A percentile compares a stretch with the other conserved stretches of the same genome.
These are phyloP conservation scores for Anthracocystis walkeri DNA, from an alignment of 1,284 basidiomycete species.

Conservation along the genomic window DNA sequence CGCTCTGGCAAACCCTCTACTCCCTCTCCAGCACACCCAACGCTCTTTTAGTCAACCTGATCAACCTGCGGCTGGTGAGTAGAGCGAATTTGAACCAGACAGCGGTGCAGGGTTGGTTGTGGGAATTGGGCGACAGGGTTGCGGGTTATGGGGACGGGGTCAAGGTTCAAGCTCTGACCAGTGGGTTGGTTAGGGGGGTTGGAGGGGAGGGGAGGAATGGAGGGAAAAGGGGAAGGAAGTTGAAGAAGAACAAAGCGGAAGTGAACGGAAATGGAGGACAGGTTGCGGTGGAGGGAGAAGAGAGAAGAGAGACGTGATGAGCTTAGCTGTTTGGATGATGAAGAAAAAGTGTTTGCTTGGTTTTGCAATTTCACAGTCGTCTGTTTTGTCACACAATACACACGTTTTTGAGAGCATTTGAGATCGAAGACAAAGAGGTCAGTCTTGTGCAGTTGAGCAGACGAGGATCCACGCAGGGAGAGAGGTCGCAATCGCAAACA, in stretches of 20 bases:
- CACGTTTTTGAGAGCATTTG: too few relatives aligned
- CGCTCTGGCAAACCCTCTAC: slow-evolving; percentile 21
- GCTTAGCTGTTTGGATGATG: too few relatives aligned
- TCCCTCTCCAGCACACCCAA: slow-evolving; percentile 4
- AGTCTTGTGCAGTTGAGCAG: not conserved
- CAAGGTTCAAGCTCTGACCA: slow-evolving; percentile 24
- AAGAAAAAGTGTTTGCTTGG: too few relatives aligned
- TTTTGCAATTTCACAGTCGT: not conserved
- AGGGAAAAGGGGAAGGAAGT: not conserved
- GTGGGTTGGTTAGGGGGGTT: not conserved
- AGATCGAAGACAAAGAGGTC: too few relatives aligned
- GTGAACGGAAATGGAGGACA: not conserved
- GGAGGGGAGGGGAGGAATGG: too few relatives aligned
- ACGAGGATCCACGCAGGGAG: too few relatives aligned
- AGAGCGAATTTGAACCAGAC: slow-evolving; percentile 27
- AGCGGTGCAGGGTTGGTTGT: slow-evolving; percentile 20
- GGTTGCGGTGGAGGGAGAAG: not conserved
- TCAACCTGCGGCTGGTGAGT: slow-evolving; percentile 15
- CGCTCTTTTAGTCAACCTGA: slow-evolving; percentile 15
- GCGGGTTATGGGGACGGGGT: slow-evolving; percentile 22
- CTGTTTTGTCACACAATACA: too few relatives aligned
- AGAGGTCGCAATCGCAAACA: too few relatives aligned
- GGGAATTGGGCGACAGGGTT: slow-evolving; percentile 29
- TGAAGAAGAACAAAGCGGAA: not conserved
- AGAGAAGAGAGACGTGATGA: not conserved